These are phyloP conservation scores for Papiliotrema nemorosa DNA, from an alignment of 1,284 basidiomycete genomes.

Conservation along the genomic window DNA sequence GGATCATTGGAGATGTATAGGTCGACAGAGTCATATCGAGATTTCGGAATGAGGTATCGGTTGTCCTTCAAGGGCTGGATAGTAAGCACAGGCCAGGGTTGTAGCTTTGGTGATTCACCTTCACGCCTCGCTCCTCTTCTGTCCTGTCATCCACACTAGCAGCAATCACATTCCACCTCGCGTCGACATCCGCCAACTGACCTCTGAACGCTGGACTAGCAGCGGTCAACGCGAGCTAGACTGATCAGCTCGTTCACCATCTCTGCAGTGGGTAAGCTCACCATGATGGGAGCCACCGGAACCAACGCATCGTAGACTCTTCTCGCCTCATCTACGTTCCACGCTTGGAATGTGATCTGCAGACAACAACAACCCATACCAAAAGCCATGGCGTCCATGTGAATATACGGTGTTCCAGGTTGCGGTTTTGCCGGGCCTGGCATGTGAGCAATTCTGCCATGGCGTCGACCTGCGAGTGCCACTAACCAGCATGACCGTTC, in stretches of 20 bases:
- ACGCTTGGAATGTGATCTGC: conserved; percentile 96
- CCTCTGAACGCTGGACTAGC: conserved; percentile 93
- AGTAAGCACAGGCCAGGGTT: background rate
- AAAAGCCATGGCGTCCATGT: conserved; percentile 99
- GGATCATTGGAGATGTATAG: conserved; percentile 85
- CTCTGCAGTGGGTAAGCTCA: conserved; percentile 38
- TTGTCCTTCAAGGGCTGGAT: conserved; percentile 71
- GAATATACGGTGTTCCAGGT: conserved; percentile 65
- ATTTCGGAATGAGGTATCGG: conserved; percentile 83
- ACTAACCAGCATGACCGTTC: conserved; percentile 26
- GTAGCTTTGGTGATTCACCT: no score
- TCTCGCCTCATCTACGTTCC: conserved; percentile 85
- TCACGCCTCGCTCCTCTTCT: conserved; percentile 84
- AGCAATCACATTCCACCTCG: conserved; percentile 97
- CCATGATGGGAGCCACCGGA: conserved; percentile 91
- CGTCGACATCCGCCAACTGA: conserved; percentile 93
- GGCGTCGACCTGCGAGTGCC: background rate
- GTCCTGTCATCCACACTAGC: conserved; percentile 96
- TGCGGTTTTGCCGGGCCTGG: conserved; percentile 47
- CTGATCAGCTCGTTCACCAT: conserved; percentile 5
- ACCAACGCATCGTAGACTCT: conserved; percentile 91
- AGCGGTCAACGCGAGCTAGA: conserved; percentile 84
- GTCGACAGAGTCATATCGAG: conserved; percentile 93
- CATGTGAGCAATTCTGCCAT: background rate
- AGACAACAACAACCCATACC: conserved; percentile 99